Base-by-base conservation (phyloP, 225 moss, liverwort and hornwort genomes). In the Ulota crispa region DNA sequence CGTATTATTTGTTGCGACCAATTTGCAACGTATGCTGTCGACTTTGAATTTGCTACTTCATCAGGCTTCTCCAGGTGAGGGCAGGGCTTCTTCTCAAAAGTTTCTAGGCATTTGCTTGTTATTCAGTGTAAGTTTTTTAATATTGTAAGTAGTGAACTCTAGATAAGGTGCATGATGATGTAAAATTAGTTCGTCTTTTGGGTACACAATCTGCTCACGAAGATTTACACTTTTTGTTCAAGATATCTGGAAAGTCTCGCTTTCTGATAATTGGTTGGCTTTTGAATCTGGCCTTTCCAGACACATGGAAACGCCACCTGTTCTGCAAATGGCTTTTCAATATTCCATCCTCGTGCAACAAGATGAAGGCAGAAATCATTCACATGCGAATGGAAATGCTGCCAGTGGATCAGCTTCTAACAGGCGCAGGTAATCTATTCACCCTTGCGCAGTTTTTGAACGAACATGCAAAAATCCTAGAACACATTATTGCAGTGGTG, bases 1-100 rank as follows among this genome's bases (percentile, higher is more conserved):
- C 99, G 94, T 70, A 99, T 99, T 32, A 96, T 96, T 59, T 96
- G 99, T 85, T 99, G 99, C 79, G 96, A 99, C 76, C 94, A 93
- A 67, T 99, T 86, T 85, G 93, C 96, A 68, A 94, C 99, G 6
- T 99, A 94, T 81, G 96, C 92, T 57, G 75, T 96, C 71, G 96
- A 99, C 86, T 99, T 96, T 89, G 99, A 99, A 86, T 99, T 99
- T 82, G 79, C 87, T 67, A 50, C 82, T 53, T 68, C 93, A 36
- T 84, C 86, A 76, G 94, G 96, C 37, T 91, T 99, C 56, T 84
- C 91, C 84, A 96, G 94, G 99, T 96, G 84, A 57, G 84, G 37
- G 42, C 36, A 68, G 28, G n/a, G 26, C 59, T 78, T 9, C 41
- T 67, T 79, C 61, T 83, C 28, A 65, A 72, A 57, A 65, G 39